Base-by-base conservation (phyloP, 2,329 filamentous ascomycete species). In the Hypocreales sp. region DNA sequence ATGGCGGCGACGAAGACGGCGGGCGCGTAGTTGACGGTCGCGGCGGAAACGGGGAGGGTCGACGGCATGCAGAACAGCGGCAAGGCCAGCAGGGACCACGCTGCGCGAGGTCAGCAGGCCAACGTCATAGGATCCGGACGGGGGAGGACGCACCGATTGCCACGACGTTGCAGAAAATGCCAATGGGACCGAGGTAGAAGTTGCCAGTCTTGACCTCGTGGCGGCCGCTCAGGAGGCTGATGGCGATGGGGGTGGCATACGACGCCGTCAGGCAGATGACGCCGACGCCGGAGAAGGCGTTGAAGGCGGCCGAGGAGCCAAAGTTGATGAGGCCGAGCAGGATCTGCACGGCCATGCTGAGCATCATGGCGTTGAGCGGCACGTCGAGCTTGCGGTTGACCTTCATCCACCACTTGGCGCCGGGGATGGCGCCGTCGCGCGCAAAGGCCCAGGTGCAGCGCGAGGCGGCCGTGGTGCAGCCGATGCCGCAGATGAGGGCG, bases 31-130 rank as follows among this genome's bases (percentile, higher is more conserved):
- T 83, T 83, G 60, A 81, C 75, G 21, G 58, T 62, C 12, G 52
- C 45, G 17, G 44, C 50, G 1, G 61, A 64, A 21, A 78, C 71
- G 5, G 71, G 71, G n/a, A 79, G 54, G 23, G 51, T 51, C 0
- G 70, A 64, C 1, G 75, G 77, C 72, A 79, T 79, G 51, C 72
- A 82, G 60, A 82, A 82, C 11, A 82, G 64, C 2, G 77, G 75
- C 28, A 81, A 67, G 20, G 73, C 75, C 29, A 83, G 62, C 10
- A 62, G 39, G 29, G 71, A 75, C 77, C 77, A 82, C 28, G 55
- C 68, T 73, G 38, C 28, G 22, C 28, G 10, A 14, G 25, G 15
- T 30, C 16, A 29, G 32, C 18, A n/a, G n/a, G n/a, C n/a, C n/a
- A n/a, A n/a, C n/a, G n/a, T n/a, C n/a, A n/a, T n/a, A n/a, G n/a